Evolutionary conservation across 768 basidiomycete species (phyloP), one percentile per base, ranked within the genome.

Genomic region (Trametes cubensis): DNA sequence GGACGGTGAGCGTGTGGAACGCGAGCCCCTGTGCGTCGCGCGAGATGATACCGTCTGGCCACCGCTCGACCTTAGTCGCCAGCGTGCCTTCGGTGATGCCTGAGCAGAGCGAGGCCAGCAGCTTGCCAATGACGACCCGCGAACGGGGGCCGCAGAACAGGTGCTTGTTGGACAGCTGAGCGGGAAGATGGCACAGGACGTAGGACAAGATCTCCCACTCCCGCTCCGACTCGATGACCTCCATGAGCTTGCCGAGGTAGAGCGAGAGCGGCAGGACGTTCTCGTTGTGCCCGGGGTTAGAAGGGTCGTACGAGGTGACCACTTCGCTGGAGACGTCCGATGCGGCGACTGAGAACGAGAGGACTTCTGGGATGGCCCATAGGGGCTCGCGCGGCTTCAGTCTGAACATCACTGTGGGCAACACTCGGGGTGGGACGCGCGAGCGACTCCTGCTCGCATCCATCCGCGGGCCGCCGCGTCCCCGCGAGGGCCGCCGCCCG

Each of bases 151-250:
- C 97, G 70, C 95, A 97, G 74, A 97, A 95, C 55, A 98, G 81
- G 69, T 98, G 94, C 73, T 98, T 98, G 81, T 98, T 98, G 60
- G 91, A 80, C 11, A 98, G 81, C 71, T 98, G 95, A 10, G 86
- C 81, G 1, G 97, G 95, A 0, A 99, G 81, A 76, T 96, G 91
- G 70, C 91, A 94, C 5, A 99, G 80, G 5, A 95, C 79, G 69
- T 97, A 98, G 2, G 94, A 94, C 13, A 97, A 80, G 42, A 98
- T 80, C 61, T 98, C 97, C 95, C 96, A 98, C 63, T 88, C 92
- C 48, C 79, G 83, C 68, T 95, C 94, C 44, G 79, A 79, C 60
- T 88, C 83, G 42, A 98, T 74, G 62, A 97, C 81, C 2, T 76
- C 77, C 54, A 86, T 76, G 48, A 98, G 67, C 15, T 80, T 80